Base-by-base conservation (phyloP, 2,329 filamentous ascomycete species). In the Anthostomella pinea region DNA sequence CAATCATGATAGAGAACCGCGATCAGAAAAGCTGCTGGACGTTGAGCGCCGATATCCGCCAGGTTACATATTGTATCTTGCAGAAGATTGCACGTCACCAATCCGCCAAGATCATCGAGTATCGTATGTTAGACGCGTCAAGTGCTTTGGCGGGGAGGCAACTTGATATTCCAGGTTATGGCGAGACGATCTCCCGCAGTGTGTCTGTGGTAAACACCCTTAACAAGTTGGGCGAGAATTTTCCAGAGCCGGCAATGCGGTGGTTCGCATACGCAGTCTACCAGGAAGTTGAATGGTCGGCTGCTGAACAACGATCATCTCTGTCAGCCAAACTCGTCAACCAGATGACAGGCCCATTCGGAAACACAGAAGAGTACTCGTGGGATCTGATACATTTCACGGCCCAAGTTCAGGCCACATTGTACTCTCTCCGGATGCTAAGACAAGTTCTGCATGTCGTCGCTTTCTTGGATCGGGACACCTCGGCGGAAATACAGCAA, bases 341-440 rank as follows among this genome's bases (percentile, higher is more conserved):
- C 8, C 31, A 58, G 14, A 47, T 51, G n/a, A 52, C 47, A 1
- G 45, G 41, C 14, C 40, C 41, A 1, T 52, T 49, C 3, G 56
- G 64, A n/a, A 49, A 51, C 2, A 36, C 66, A 8, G 47, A 62
- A 22, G 29, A 46, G 51, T 30, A 57, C 47, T 62, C 66, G 2
- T 86, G 82, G 83, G 65, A 72, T 8, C 63, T 73, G 13, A 59
- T 84, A 27, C 83, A 87, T 49, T 66, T 83, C 30, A 57, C 70
- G 7, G 79, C 81, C 1, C 77, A 83, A 45, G 58, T 79, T 0
- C 76, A 83, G 35, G 76, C 75, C 4, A 66, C 71, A 1, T 58
- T 78, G 5, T 85, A 85, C 52, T 84, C 81, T 1, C 53, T 85
- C 1, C 69, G 79, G 27, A 74, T 79, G 43, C 54, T 74, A 14